Evolutionary conservation across 352 stramenopile genomes (phyloP), one percentile per base, ranked within the genome.

Genomic region (Elongisporangium anandrum): DNA sequence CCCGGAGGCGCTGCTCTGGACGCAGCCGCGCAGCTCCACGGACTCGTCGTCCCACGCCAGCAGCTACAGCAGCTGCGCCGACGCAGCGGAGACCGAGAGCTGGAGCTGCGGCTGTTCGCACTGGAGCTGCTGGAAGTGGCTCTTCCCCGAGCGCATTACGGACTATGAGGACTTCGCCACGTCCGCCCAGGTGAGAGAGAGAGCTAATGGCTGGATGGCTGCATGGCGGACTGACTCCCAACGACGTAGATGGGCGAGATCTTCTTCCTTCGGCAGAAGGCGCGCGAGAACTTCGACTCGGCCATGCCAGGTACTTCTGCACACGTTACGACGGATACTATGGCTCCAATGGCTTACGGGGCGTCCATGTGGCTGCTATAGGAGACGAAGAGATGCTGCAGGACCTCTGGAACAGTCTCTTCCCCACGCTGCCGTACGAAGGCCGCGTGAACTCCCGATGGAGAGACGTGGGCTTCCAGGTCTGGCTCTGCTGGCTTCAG

Each of bases 111-210:
- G 60, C 5, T 86, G 74, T 49, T 70, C 64, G 19, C 64, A 78
- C 10, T 85, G 68, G 76, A 65, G 59, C 15, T 89, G 79, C 70
- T 87, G 77, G 79, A 82, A 84, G 20, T 87, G 76, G 77, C 47
- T 85, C 56, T 81, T 86, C 29, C 75, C 77, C 0, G 69, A 85
- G 2, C 77, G 73, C 2, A 72, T 87, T 38, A 56, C 58, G 1
- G 79, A 85, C 52, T 89, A 89, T 58, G 79, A 86, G 48, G 79
- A 89, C 61, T 89, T 89, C 71, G 77, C 69, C 6, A 72, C 71
- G 20, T 73, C 77, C 6, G 77, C 77, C 16, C 70, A 84, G 66
- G 77, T 89, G 54, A 7, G 20, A 39, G 9, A 50, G 8, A 19
- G 0, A 41, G 15, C 21, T 2, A 0, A 53, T 9, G 24, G 20